These are phyloP conservation scores for Prunus mume DNA, from an alignment of 306 rosid species.

Conservation along the genomic window DNA sequence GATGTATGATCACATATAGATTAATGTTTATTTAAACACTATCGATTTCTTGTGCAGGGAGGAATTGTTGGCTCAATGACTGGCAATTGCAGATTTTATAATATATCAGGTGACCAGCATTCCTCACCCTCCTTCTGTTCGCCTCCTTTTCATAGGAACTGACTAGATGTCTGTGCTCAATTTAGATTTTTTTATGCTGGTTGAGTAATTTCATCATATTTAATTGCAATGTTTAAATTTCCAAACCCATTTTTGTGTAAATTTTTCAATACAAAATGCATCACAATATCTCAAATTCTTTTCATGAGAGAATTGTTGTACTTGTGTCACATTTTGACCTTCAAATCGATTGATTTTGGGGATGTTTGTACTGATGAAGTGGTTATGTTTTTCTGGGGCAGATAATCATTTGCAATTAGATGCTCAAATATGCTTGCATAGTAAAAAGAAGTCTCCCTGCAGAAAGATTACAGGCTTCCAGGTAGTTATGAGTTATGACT, in stretches of 20 bases:
- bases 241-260: too few relatives aligned
- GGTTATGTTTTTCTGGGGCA: conserved; percentile 35
- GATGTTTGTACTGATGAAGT: neutral
- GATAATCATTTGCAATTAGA: conserved; percentile 73
- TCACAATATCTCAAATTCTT: too few relatives aligned
- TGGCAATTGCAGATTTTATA: conserved; percentile 76
- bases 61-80: conserved; percentile 79
- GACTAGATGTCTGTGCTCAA: neutral
- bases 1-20: neutral
- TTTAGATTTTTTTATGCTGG: neutral
- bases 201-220: neutral
- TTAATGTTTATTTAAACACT: conserved; percentile 21
- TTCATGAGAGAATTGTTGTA: too few relatives aligned
- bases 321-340: too few relatives aligned
- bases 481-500: conserved; percentile 39
- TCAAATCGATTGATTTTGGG: neutral
- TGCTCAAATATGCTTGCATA: conserved; percentile 48
- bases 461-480: conserved; percentile 87
- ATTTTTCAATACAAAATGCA: too few relatives aligned
- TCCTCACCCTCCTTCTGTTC: conserved; percentile 1
- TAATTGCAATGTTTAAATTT: neutral
- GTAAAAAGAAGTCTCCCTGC: conserved; percentile 73
- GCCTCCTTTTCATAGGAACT: conserved; percentile 9
- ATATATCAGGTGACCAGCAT: conserved; percentile 59
- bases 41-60: conserved; percentile 52